Conservation (phyloP, 177 flowering plant genomes). For the Vitis hybrid region DNA sequence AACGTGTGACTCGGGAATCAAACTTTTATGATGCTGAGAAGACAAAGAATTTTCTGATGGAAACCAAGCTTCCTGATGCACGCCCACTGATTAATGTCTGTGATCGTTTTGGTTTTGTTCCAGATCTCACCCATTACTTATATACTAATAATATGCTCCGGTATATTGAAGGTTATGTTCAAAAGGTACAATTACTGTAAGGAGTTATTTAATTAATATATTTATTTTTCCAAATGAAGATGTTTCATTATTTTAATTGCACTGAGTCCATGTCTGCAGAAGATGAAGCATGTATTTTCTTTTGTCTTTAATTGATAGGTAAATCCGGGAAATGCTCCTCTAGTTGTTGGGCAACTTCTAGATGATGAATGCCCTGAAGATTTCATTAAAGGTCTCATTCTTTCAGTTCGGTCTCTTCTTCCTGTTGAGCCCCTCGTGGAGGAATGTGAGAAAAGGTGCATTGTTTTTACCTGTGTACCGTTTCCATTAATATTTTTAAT, state of each 20-base stretch:
- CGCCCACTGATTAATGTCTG: conserved; percentile 96
- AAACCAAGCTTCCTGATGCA: conserved; percentile 99
- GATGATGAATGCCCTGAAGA: conserved; percentile 99
- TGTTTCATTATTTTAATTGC: too few species aligned
- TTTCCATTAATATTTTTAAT: background rate
- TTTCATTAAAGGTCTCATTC: conserved; percentile 81
- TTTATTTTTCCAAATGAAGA: too few species aligned
- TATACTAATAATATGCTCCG: conserved; percentile 97
- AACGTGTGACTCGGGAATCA: conserved; percentile 97
- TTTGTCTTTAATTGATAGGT: conserved; percentile 39
- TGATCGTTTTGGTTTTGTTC: conserved; percentile 99
- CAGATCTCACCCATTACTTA: conserved; percentile 95
- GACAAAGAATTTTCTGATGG: conserved; percentile 98
- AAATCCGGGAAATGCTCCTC: conserved; percentile 92
- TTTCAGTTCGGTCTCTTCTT: conserved; percentile 91
- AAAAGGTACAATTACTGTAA: conserved; percentile 54
- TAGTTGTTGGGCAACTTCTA: conserved; percentile 95
- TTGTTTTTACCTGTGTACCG: background rate
- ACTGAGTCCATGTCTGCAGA: too few species aligned
- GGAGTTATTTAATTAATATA: too few species aligned
- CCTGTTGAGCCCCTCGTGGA: conserved; percentile 82
- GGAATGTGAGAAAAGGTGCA: conserved; percentile 88
- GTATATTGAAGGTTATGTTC: conserved; percentile 99
- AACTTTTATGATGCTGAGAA: conserved; percentile 96
- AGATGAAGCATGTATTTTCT: too few species aligned